Evolutionary conservation across 2,329 filamentous ascomycete species (phyloP), one percentile per base, ranked within the genome.

Genomic region (Colletotrichum eleusines): DNA sequence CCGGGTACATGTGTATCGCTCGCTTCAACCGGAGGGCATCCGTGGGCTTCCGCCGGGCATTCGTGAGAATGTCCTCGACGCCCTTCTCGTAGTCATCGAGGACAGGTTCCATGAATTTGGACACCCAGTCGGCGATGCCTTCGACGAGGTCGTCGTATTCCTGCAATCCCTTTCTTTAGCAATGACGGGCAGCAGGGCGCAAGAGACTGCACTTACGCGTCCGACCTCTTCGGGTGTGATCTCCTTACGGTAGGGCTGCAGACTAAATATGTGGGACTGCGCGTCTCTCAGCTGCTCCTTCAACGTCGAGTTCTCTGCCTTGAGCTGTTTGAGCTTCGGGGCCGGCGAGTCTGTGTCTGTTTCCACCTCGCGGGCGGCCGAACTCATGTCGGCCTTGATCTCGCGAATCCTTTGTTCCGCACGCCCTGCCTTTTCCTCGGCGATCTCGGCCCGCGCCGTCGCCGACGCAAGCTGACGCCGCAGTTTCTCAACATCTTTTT

Each of bases 211-310:
- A 73, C 76, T 69, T 76, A 82, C 81, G 51, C 76, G 76, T 26
- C 76, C 77, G 42, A 81, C 78, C 57, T 83, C 81, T 35, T 80
- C 76, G 0, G 76, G 75, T 0, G 80, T 83, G 11, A 83, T 68
- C 23, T 82, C 80, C 51, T 79, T 79, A 20, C 77, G 77, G 65
- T 82, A 83, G 8, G 82, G 81, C 63, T 82, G 81, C 5, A 83
- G 77, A 18, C 78, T 81, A 65, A 83, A 82, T 58, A 83, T 83
- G 63, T 83, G 81, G 8, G 79, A 80, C 54, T 81, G 77, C 1
- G 78, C 77, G 44, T 82, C 80, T 38, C 77, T 76, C 8, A 82
- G 74, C 40, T 78, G 77, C 31, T 78, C 76, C 62, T 76, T 75
- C 9, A 82, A 65, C 0, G 67, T 63, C 6, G 62, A 65, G 46